Percentiles rank a stretch among this genome's conserved stretches.
phyloP scores from a whole-genome alignment of 345 rosid genomes.

The Brassica napus region DNA sequence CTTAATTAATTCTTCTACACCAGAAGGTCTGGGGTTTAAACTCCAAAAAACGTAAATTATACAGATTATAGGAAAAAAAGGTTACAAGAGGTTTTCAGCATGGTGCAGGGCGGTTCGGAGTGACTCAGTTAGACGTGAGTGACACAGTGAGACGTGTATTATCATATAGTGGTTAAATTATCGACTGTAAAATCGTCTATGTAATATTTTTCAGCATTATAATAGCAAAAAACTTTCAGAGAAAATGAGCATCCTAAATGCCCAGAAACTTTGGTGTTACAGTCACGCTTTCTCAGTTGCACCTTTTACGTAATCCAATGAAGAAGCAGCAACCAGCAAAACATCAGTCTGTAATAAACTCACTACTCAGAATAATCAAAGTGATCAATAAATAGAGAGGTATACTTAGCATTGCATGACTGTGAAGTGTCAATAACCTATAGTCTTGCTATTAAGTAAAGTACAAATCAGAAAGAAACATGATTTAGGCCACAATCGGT shows the following conservation, averaged over 20 bases:
- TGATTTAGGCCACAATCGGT: not conserved
- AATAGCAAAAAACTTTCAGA: not conserved
- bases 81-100: no score
- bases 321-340: slow-evolving; percentile 10
- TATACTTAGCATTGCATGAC: slow-evolving; percentile 7
- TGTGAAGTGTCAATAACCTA: not conserved
- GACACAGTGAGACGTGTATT: no score
- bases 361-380: slow-evolving; percentile 8
- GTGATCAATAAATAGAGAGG: slow-evolving; percentile 14
- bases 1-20: no score
- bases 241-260: slow-evolving; percentile 1
- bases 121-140: no score
- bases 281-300: not conserved
- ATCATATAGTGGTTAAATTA: no score
- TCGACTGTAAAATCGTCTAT: no score
- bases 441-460: slow-evolving; percentile 4
- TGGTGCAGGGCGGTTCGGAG: no score
- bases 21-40: no score
- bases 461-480: not conserved
- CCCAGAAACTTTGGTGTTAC: slow-evolving; percentile 3
- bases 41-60: no score
- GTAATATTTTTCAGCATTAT: no score
- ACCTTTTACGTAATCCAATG: not conserved
- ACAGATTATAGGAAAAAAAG: no score
- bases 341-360: not conserved